Evolutionary conservation across 1,284 basidiomycete genomes (phyloP).

Genomic region (Gymnopus androsaceus): DNA sequence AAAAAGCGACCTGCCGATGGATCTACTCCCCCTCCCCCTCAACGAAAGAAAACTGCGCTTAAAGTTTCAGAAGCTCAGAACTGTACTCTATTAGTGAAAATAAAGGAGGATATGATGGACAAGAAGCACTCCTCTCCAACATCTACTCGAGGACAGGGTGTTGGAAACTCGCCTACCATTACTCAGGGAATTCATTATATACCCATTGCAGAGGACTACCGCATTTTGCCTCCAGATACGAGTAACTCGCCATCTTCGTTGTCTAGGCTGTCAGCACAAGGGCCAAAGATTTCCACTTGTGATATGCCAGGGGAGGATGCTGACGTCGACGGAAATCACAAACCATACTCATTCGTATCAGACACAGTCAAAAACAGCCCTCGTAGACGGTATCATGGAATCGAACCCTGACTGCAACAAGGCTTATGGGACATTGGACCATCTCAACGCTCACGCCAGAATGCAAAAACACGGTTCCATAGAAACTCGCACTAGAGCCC

Average conservation of each 20-base stretch:
- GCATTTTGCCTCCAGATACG: conserved; percentile 58
- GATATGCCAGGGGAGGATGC: not conserved
- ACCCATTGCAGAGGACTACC: conserved; percentile 42
- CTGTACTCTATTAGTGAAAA: conserved; percentile 31
- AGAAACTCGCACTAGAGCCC: no score
- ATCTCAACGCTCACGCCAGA: conserved; percentile 89
- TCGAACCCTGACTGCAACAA: conserved; percentile 87
- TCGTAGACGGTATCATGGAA: conserved; percentile 84
- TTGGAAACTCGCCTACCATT: conserved; percentile 32
- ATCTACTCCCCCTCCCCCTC: conserved; percentile 50
- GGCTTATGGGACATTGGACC: conserved; percentile 87
- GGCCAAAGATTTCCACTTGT: not conserved
- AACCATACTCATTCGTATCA: conserved; percentile 80
- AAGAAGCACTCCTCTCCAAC: conserved; percentile 30
- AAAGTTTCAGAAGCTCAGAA: conserved; percentile 13
- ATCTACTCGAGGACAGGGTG: conserved; percentile 15
- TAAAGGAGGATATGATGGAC: conserved; percentile 37
- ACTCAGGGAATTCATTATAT: conserved; percentile 38
- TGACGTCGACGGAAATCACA: conserved; percentile 27
- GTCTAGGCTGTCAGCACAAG: not conserved
- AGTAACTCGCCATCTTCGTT: conserved; percentile 52
- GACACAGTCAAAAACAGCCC: conserved; percentile 83
- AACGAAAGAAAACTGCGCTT: conserved; percentile 56
- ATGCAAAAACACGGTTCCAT: conserved; percentile 91
- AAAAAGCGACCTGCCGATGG: conserved; percentile 72